phyloP scores from a whole-genome alignment of 164 flowering plant genomes.

The Kalanchoe fedtschenkoi region DNA sequence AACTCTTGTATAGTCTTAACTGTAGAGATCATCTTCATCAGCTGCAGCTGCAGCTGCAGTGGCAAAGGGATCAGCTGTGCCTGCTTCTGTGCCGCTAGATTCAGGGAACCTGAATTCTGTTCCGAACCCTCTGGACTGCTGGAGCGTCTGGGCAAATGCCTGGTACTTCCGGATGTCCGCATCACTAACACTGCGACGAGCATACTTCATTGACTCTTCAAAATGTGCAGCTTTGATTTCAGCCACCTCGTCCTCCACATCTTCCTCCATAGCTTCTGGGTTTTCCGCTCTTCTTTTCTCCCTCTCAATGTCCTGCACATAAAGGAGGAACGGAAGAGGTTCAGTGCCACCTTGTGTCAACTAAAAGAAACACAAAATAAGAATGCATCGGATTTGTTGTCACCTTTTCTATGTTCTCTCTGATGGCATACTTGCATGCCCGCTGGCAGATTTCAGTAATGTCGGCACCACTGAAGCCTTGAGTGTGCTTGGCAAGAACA shows the following conservation, averaged over 20 bases:
- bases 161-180: conserved; percentile 26
- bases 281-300: conserved; percentile 16
- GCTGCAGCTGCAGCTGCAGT: conserved; percentile 14
- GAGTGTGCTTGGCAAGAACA: conserved; percentile 21
- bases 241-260: conserved; percentile 18
- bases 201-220: conserved; percentile 27
- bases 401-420: conserved; percentile 29
- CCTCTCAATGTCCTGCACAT: conserved; percentile 20
- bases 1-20: conserved; percentile 1
- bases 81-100: not conserved
- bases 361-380: not conserved
- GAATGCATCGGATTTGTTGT: not conserved
- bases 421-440: conserved; percentile 25
- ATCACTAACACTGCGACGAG: conserved; percentile 25
- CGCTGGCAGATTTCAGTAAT: conserved; percentile 31
- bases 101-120: conserved; percentile 19
- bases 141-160: conserved; percentile 26
- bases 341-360: not conserved
- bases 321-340: not conserved
- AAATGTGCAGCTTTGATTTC: conserved; percentile 23
- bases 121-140: conserved; percentile 24
- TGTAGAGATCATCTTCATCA: conserved; percentile 18
- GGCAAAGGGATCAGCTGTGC: conserved; percentile 15
- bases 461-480: conserved; percentile 34
- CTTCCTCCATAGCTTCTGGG: conserved; percentile 26